A percentile compares a stretch with the other conserved stretches of the same genome.
These are phyloP conservation scores for Mikania micrantha DNA, from an alignment of 129 eudicot species.

Conservation along the genomic window DNA sequence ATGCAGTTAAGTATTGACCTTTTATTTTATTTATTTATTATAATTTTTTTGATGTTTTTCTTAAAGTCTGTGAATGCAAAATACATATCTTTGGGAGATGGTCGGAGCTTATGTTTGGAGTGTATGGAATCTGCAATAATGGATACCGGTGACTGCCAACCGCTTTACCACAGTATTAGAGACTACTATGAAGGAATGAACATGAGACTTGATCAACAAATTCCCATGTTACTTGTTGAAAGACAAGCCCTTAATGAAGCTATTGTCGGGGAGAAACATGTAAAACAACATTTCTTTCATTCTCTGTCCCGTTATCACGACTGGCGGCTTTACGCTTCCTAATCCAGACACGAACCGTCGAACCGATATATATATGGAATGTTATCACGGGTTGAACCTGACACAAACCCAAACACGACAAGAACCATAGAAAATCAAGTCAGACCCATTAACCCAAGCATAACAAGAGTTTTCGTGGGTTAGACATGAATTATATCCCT, in stretches of 20 bases:
- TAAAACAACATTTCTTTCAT: conserved; percentile 28
- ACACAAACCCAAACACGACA: too few species aligned
- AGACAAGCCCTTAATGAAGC: conserved; percentile 98
- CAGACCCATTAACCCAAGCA: too few species aligned
- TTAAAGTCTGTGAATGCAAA: conserved; percentile 72
- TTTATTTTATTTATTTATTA: too few species aligned
- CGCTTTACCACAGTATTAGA: conserved; percentile 85
- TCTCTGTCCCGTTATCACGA: conserved; percentile 3
- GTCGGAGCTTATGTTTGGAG: conserved; percentile 91
- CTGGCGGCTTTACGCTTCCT: conserved; percentile 13
- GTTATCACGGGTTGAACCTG: too few species aligned
- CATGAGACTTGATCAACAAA: conserved; percentile 92
- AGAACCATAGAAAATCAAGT: too few species aligned
- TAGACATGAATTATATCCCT: too few species aligned
- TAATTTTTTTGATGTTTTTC: conserved; percentile 5
- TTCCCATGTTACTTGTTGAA: conserved; percentile 96
- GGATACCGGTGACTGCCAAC: conserved; percentile 98
- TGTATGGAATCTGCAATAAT: conserved; percentile 97
- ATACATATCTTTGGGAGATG: conserved; percentile 87
- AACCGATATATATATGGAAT: too few species aligned
- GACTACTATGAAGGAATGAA: conserved; percentile 98
- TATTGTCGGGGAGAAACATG: conserved; percentile 95
- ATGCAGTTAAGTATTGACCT: neutral
- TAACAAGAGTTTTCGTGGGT: too few species aligned
- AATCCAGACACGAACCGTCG: too few species aligned